A percentile compares a stretch with the other conserved stretches of the same genome.
Evolutionary conservation across 75 land plant species (phyloP).

Genomic region (Selaginella tamariscina): DNA sequence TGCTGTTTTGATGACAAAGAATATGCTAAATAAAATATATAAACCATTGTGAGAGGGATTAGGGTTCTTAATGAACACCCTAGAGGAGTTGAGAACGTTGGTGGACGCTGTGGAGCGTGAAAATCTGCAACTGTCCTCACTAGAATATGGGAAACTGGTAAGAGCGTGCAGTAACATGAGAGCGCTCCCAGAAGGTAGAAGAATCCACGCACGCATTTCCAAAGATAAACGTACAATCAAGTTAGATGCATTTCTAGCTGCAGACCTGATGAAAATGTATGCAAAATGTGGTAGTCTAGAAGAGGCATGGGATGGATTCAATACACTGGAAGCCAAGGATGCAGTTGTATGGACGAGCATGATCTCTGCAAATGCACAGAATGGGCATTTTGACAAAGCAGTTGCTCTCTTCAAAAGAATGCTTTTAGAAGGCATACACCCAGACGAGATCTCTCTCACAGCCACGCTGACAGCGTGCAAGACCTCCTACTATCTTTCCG

Average conservation of each 20-base stretch:
- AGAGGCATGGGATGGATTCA: background rate
- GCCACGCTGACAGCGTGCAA: background rate
- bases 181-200: no score
- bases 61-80: no score
- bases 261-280: background rate
- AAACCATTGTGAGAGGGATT: no score
- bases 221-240: no score
- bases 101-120: no score
- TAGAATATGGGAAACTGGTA: no score
- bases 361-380: background rate
- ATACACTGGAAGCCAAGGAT: background rate
- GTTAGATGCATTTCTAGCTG: background rate
- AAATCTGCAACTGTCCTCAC: no score
- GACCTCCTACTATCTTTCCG: background rate
- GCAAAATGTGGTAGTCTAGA: background rate
- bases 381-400: background rate
- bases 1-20: no score
- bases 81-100: no score
- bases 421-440: background rate
- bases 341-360: background rate
- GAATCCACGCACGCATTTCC: no score
- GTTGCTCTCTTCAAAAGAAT: background rate
- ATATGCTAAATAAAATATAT: no score
- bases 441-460: background rate
- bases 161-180: no score